These are phyloP conservation scores for Pythium chondricola DNA, from an alignment of 352 stramenopile genomes.

Conservation along the genomic window DNA sequence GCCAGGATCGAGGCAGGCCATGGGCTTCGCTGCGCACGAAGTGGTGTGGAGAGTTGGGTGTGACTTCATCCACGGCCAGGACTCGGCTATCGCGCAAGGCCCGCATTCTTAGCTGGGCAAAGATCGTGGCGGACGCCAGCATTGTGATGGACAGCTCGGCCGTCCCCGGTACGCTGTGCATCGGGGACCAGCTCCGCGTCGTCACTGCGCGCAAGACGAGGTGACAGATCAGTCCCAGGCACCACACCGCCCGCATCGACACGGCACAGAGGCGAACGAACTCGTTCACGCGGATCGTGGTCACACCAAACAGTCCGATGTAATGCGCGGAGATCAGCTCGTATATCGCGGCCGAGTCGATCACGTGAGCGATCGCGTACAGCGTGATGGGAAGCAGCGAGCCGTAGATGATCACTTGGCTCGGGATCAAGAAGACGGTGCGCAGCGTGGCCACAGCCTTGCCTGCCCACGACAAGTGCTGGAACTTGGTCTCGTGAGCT, in stretches of 20 bases:
- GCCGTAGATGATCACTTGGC: constrained; percentile 47
- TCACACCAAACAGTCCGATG: constrained; percentile 20
- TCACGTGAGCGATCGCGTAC: constrained; percentile 38
- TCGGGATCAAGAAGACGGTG: constrained; percentile 35
- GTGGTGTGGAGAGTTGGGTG: neutral
- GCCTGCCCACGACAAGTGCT: neutral
- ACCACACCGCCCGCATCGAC: constrained; percentile 45
- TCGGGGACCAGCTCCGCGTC: constrained; percentile 3
- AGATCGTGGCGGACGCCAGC: constrained; percentile 26
- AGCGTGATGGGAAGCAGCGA: constrained; percentile 33
- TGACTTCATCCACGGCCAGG: neutral
- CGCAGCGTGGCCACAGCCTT: constrained; percentile 7
- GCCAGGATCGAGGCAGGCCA: neutral
- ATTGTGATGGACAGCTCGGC: constrained; percentile 30
- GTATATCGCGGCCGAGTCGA: constrained; percentile 38
- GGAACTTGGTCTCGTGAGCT: neutral
- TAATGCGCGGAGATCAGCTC: constrained; percentile 25
- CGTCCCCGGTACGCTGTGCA: constrained; percentile 21
- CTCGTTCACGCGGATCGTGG: constrained; percentile 16
- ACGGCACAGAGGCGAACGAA: constrained; percentile 28
- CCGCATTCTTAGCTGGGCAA: constrained; percentile 19
- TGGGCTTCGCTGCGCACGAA: neutral
- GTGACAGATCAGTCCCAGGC: constrained; percentile 30
- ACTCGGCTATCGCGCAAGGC: neutral
- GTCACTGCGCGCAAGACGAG: neutral